These are phyloP conservation scores for Hirsutella rhossiliensis DNA, from an alignment of 2,329 filamentous ascomycete species.

Conservation along the genomic window DNA sequence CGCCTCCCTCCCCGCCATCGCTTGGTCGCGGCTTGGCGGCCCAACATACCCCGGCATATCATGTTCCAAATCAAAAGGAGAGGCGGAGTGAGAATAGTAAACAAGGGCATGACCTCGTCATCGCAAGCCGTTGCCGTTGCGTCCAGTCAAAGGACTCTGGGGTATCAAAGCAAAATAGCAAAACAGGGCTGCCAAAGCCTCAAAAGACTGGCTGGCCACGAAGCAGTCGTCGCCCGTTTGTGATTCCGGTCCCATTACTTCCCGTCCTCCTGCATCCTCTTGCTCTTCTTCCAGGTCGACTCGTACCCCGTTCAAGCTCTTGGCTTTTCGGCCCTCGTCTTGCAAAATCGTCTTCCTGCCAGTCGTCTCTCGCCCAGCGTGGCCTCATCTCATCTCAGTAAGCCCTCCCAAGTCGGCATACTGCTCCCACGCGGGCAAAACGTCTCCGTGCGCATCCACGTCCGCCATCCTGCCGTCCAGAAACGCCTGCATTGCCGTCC, in stretches of 20 bases:
- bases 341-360: background rate
- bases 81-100: background rate
- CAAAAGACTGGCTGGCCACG: background rate
- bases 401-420: constrained; percentile 33
- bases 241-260: too few species aligned
- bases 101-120: background rate
- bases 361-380: background rate
- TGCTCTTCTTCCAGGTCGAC: background rate
- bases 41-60: too few species aligned
- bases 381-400: constrained; percentile 21
- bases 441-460: constrained; percentile 9
- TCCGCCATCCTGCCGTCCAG: constrained; percentile 13
- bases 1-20: too few species aligned
- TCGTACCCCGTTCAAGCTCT: background rate
- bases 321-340: background rate
- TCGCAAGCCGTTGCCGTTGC: background rate
- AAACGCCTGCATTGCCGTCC: constrained; percentile 24
- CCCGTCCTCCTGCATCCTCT: background rate
- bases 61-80: too few species aligned
- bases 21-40: too few species aligned
- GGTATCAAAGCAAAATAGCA: constrained; percentile 5
- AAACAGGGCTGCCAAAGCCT: constrained; percentile 1
- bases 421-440: constrained; percentile 30
- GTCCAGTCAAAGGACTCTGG: constrained; percentile 4
- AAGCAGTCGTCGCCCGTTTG: background rate